Conservation (phyloP, 208 protist species). For the Trypanosoma rangeli region DNA sequence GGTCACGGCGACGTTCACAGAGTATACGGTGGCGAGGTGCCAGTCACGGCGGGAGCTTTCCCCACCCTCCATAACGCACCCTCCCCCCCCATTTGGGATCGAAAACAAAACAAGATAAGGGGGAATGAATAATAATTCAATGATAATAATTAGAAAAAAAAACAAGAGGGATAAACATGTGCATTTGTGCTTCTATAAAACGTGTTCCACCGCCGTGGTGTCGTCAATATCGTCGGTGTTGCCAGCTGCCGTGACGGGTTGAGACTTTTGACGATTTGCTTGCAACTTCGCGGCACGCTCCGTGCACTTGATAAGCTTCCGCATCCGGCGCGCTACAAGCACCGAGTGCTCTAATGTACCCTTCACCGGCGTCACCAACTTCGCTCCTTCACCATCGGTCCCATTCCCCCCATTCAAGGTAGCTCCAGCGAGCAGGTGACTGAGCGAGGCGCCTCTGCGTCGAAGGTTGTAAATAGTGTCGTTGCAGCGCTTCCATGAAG, state of each 20-base stretch:
- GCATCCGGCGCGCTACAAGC: constrained; percentile 78
- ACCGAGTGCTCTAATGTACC: constrained; percentile 71
- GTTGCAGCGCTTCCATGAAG: constrained; percentile 85
- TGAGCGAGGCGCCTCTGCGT: constrained; percentile 63
- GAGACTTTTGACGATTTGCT: constrained; percentile 41
- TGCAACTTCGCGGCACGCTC: constrained; percentile 67
- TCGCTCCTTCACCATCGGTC: constrained; percentile 3
- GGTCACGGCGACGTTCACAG: background rate
- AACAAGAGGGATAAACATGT: constrained; percentile 3
- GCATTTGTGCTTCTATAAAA: constrained; percentile 12
- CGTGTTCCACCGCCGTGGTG: constrained; percentile 11
- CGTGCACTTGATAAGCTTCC: constrained; percentile 77
- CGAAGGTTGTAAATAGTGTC: constrained; percentile 86
- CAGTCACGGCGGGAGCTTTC: background rate
- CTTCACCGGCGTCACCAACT: constrained; percentile 7
- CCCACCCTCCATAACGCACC: background rate
- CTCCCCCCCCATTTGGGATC: background rate
- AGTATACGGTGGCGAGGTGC: too few species aligned
- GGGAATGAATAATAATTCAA: background rate
- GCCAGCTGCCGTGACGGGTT: constrained; percentile 16
- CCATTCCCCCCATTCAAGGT: constrained; percentile 20
- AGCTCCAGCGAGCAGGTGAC: constrained; percentile 48
- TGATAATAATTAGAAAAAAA: background rate
- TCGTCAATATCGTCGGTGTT: background rate
- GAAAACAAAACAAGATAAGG: constrained; percentile 8